Base-by-base conservation (phyloP, 441 rosid genomes). In the Pelargonium myrrhifolium region DNA sequence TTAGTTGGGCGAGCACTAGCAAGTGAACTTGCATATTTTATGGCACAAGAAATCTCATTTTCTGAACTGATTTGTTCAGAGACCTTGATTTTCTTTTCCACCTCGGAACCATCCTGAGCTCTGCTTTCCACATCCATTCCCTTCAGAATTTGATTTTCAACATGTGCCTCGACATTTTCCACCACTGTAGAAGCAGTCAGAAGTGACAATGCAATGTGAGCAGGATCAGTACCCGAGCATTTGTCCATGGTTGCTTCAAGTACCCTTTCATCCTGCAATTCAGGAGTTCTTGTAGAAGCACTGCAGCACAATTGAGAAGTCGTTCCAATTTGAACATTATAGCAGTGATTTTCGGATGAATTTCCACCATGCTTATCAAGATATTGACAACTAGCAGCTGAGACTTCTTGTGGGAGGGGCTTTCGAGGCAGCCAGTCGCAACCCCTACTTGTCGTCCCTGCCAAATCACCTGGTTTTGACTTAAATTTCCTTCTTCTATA, bases 401-500 rank as follows among this genome's bases (percentile, higher is more conserved):
- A 68, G 68, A 73, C 71, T 72, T 75, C 85, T 72, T 71, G 70
- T 9, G 51, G 64, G 26, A 28, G 55, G 49, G 60, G 68, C 67
- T 65, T 78, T 28, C 66, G 62, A 58, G 62, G 51, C 68, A 0
- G 10, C 60, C 68, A 35, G 39, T 35, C 78, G 40, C 11, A 55
- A 37, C 9, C 69, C 72, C 73, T 72, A 76, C 62, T 70, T 31
- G n/a, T n/a, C n/a, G 70, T 71, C 65, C 63, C 80, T 67, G 72
- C 66, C 63, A 84, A 82, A 67, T 70, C 73, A 74, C 76, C 80
- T 68, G 79, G 74, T 70, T 84, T 88, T 62, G 71, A 74, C 80
- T 81, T 88, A n/a, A 72, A 64, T 76, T 81, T 94, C 86, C 88
- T 85, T 79, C 99, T 88, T 35, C 86, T 75, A 78, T 94, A 94